Conservation (phyloP, 2,329 filamentous ascomycete species). For the Sarocladium kiliense region DNA sequence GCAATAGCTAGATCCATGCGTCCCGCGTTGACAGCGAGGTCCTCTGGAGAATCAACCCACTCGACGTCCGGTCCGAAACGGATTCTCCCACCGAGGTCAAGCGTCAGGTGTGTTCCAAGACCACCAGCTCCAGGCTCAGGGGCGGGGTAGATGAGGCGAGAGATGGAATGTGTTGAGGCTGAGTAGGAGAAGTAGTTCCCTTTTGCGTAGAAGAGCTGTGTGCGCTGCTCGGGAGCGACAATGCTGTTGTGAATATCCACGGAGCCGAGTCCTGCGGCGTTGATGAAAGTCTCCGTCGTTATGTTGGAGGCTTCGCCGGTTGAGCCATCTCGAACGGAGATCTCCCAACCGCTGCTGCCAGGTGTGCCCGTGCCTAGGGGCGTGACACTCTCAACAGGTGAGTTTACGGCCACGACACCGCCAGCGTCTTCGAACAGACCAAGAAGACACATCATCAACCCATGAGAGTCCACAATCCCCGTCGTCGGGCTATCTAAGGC, state of each 20-base stretch:
- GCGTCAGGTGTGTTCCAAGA: conserved; percentile 86
- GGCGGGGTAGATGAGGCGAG: conserved; percentile 80
- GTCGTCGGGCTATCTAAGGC: conserved; percentile 82
- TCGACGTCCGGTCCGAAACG: conserved; percentile 94
- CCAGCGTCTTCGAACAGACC: conserved; percentile 72
- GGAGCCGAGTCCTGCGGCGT: conserved; percentile 78
- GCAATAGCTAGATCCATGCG: conserved; percentile 62
- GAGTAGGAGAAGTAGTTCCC: conserved; percentile 91
- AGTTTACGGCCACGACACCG: conserved; percentile 67
- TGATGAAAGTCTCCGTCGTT: conserved; percentile 73
- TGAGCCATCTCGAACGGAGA: conserved; percentile 46
- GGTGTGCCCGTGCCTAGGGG: conserved; percentile 34
- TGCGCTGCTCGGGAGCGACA: conserved; percentile 50
- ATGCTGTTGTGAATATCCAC: conserved; percentile 79
- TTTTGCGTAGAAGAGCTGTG: conserved; percentile 76
- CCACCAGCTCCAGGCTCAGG: conserved; percentile 77
- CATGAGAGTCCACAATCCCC: conserved; percentile 86
- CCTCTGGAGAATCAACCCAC: conserved; percentile 70
- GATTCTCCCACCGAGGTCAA: conserved; percentile 78
- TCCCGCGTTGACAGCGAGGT: conserved; percentile 62
- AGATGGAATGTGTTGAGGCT: conserved; percentile 55
- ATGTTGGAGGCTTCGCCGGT: conserved; percentile 51
- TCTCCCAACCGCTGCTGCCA: conserved; percentile 62
- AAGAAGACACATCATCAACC: conserved; percentile 74
- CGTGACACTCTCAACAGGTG: conserved; percentile 56